Evolutionary conservation across 2,329 filamentous ascomycete genomes (phyloP), one percentile per base, ranked within the genome.

Genomic region (Colletotrichum coccodes): DNA sequence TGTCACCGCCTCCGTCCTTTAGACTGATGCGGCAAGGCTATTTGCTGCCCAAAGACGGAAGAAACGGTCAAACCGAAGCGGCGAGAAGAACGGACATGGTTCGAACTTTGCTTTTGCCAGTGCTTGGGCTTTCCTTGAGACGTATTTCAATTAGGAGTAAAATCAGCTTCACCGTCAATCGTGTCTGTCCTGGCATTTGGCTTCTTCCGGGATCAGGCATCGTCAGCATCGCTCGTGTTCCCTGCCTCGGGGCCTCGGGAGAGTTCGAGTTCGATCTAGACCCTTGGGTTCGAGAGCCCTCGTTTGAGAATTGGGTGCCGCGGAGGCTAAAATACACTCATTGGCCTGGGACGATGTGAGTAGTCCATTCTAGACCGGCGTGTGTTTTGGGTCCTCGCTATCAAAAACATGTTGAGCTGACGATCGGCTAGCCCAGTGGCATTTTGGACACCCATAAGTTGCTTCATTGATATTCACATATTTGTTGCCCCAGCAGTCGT

Each of bases 331-430:
- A 64, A 30, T 58, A 14, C 30, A 23, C 34, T 8, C 30, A 16
- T 56, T 42, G 38, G 54, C 54, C 56, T 68, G 65, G 54, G 65
- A 56, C 42, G 49, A 60, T 47, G 60, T 65, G 65, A 28, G 60
- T 64, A 64, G 65, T 54, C 60, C 53, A 7, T 42, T 64, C 53
- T 54, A 59, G 65, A 59, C 38, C 65, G 16, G 16, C 11, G 40
- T 47, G 18, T 40, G 44, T 40, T 54, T 46, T 36, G 30, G 47
- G 32, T 42, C 6, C 23, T 54, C 16, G 30, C 53, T 38, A 14
- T 11, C 2, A n/a, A 44, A 44, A 50, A 63, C 52, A 42, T 36
- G 26, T 64, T 47, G 32, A 65, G 50, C 36, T n/a, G 46, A 53
- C 46, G 36, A 38, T 34, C 36, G 16, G 30, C 44, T 57, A 57